phyloP scores from a whole-genome alignment of 1,284 basidiomycete species.

The Ganoderma leucocontextum region DNA sequence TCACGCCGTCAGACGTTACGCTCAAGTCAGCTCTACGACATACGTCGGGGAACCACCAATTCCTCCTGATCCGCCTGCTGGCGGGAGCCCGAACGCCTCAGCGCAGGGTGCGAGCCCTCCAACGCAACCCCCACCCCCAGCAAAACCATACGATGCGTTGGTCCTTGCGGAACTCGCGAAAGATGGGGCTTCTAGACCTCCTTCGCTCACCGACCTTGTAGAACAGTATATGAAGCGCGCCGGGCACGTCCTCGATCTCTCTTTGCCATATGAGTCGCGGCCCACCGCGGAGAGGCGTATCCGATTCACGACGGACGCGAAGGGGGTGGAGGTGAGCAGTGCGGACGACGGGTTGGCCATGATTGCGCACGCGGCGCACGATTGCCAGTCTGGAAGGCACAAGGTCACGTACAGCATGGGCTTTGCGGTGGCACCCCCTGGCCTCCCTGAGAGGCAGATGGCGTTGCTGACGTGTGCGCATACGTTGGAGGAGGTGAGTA shows the following conservation, averaged over 20 bases:
- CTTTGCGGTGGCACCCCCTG: constrained; percentile 58
- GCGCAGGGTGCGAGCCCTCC: constrained; percentile 4
- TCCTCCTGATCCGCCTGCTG: constrained; percentile 27
- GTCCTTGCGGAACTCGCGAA: constrained; percentile 32
- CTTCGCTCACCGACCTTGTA: constrained; percentile 36
- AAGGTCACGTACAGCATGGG: constrained; percentile 69
- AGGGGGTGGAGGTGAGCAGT: constrained; percentile 18
- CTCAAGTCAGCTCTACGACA: constrained; percentile 40
- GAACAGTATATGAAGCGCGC: constrained; percentile 50
- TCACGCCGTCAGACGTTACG: constrained; percentile 32
- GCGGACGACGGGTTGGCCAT: constrained; percentile 55
- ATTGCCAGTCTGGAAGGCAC: constrained; percentile 48
- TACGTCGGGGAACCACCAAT: constrained; percentile 37
- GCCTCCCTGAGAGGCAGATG: constrained; percentile 43
- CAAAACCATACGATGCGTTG: constrained; percentile 33
- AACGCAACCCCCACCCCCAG: constrained; percentile 18
- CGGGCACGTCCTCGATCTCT: constrained; percentile 51
- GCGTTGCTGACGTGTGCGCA: constrained; percentile 72
- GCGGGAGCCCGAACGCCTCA: background rate
- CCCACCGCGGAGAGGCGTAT: constrained; percentile 47
- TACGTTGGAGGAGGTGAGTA: constrained; percentile 67
- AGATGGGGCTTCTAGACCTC: background rate
- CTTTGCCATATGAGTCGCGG: constrained; percentile 60
- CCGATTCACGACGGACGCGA: constrained; percentile 33
- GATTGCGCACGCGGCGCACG: constrained; percentile 65